These are phyloP conservation scores for Coniferiporia weirii DNA, from an alignment of 1,284 basidiomycete genomes.

Conservation along the genomic window DNA sequence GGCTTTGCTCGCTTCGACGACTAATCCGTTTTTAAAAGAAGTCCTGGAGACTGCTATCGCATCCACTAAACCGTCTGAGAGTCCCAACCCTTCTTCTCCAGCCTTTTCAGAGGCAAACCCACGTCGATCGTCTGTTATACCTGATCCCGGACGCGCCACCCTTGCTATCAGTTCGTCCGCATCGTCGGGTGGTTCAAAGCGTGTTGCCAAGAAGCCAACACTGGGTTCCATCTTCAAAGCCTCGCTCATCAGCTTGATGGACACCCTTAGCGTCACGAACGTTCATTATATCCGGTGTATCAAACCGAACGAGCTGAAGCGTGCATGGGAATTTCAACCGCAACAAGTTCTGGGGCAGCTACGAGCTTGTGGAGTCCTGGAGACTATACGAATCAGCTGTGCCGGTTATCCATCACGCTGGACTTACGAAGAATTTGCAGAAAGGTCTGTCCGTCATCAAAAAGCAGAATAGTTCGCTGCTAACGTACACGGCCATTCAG, in stretches of 20 bases:
- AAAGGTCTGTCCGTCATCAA: conserved; percentile 56
- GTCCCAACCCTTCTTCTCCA: conserved; percentile 53
- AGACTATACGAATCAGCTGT: conserved; percentile 98
- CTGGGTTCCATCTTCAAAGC: conserved; percentile 98
- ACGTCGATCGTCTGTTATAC: conserved; percentile 75
- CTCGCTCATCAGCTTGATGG: conserved; percentile 92
- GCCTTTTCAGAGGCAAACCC: conserved; percentile 68
- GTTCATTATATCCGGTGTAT: conserved; percentile 99
- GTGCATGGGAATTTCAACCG: conserved; percentile 95
- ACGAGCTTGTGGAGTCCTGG: conserved; percentile 96
- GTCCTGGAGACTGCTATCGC: conserved; percentile 87
- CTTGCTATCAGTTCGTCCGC: conserved; percentile 42
- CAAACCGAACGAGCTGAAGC: conserved; percentile 97
- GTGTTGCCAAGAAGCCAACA: conserved; percentile 83
- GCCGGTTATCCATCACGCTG: conserved; percentile 99
- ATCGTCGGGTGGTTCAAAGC: conserved; percentile 42
- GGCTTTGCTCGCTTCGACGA: conserved; percentile 76
- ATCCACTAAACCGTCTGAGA: conserved; percentile 62
- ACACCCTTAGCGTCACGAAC: conserved; percentile 95
- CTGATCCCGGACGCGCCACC: conserved; percentile 76
- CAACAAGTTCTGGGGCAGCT: conserved; percentile 95
- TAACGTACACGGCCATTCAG: conserved; percentile 36
- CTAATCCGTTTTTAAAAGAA: conserved; percentile 91
- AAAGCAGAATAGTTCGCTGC: neutral
- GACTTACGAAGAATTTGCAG: conserved; percentile 99